A percentile compares a stretch with the other conserved stretches of the same genome.
Conservation (phyloP, 2,329 filamentous ascomycete species). For the Hortaea sp. region DNA sequence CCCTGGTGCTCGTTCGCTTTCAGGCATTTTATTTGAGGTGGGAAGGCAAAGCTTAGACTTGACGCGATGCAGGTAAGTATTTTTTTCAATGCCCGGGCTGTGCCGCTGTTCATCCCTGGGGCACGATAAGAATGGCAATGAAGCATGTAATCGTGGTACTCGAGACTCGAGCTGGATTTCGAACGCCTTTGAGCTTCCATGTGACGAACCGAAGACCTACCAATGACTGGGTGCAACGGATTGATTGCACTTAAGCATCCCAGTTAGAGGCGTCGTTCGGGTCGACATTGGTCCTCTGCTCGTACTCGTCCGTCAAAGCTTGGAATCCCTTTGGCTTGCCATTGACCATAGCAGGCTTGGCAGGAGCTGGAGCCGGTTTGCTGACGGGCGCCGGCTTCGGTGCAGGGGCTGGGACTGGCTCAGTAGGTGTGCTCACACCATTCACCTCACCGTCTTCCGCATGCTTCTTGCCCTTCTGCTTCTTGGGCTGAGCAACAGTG, state of each 20-base stretch:
- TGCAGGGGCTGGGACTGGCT: neutral
- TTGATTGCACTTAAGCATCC: constrained; percentile 9
- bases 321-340: constrained; percentile 15
- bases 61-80: too few species aligned
- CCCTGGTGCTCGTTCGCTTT: too few species aligned
- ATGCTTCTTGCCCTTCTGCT: constrained; percentile 43
- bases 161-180: too few species aligned
- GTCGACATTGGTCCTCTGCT: constrained; percentile 13
- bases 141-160: too few species aligned
- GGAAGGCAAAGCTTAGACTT: too few species aligned
- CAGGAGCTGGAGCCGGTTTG: constrained; percentile 7
- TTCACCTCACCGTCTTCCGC: constrained; percentile 4
- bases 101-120: too few species aligned
- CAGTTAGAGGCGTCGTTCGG: constrained; percentile 16
- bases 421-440: constrained; percentile 2
- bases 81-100: too few species aligned
- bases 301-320: constrained; percentile 13
- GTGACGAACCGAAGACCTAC: too few species aligned
- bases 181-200: too few species aligned
- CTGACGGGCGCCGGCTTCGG: neutral
- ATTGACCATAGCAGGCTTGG: constrained; percentile 8
- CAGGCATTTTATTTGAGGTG: too few species aligned
- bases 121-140: too few species aligned
- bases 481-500: constrained; percentile 46
- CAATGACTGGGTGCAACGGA: too few species aligned